phyloP scores from a whole-genome alignment of 176 grass and related monocot genomes.

The Carex myosuroides region DNA sequence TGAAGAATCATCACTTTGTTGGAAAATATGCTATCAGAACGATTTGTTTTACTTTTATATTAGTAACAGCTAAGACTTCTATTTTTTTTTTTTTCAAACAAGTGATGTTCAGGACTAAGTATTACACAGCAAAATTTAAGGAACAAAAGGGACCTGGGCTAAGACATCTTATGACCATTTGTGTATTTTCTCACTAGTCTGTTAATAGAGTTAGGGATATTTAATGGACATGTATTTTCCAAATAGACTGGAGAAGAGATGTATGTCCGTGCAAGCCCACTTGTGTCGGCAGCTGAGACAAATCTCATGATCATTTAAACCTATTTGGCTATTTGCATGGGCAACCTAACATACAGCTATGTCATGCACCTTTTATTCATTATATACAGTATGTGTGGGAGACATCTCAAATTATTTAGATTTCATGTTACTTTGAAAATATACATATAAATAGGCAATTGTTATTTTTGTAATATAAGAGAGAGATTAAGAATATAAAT shows the following conservation, averaged over 20 bases:
- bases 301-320: not conserved
- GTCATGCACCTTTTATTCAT: not conserved
- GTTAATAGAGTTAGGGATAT: not conserved
- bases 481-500: no score
- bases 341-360: slow-evolving; percentile 4
- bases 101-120: not conserved
- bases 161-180: not conserved
- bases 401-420: not conserved
- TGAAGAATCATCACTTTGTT: not conserved
- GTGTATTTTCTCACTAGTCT: not conserved
- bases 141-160: not conserved
- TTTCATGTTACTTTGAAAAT: not conserved
- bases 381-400: not conserved
- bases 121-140: not conserved
- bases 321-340: slow-evolving; percentile 9
- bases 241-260: not conserved
- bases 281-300: not conserved
- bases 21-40: not conserved
- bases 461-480: no score
- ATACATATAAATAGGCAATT: not conserved
- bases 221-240: not conserved
- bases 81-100: not conserved
- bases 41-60: not conserved
- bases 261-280: not conserved
- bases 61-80: not conserved